Evolutionary conservation across 768 basidiomycete species (phyloP), one percentile per base, ranked within the genome.

Genomic region (Naganishia vaughanmartiniae): DNA sequence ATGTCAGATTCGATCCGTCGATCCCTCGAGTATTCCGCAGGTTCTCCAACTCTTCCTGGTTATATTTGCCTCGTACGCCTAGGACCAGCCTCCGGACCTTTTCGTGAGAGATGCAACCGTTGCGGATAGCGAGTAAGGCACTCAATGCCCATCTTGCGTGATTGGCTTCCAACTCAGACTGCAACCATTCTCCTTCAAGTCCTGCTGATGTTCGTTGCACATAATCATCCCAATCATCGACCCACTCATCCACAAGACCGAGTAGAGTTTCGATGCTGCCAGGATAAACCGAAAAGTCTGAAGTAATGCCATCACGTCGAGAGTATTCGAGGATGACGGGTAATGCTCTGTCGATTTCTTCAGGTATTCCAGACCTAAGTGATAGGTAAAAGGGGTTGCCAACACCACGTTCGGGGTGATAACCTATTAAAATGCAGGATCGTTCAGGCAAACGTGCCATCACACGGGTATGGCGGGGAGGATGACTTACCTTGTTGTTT

Each of bases 321-420:
- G 84, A 85, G 69, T 97, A 85, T 68, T 86, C 78, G 72, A 89
- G 88, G 12, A 98, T 85, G 57, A 90, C 88, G 74, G 92, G 89
- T 46, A 99, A 86, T 24, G 93, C 91, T 90, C 92, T 97, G 68
- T 87, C 87, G 68, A 93, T 85, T 77, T 98, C 95, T 10, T 86
- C 81, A 66, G 88, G 85, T 56, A 98, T 89, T 5, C 88, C 89
- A 17, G 92, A 97, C 30, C 88, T 87, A 51, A 98, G 82, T 2
- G 93, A 89, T 19, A 99, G 87, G n/a, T 92, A 84, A 87, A 97
- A 92, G 51, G 94, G 87, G 79, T 97, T 97, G 77, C 84, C 89
- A 0, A 89, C 84, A 2, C 86, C 85, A 0, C 85, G 83, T 74
- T 93, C 90, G n/a, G 91, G 90, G 76, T 92, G 93, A 87, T 72